Evolutionary conservation across 2,329 filamentous ascomycete species (phyloP), one percentile per base, ranked within the genome.

Genomic region (Penicillium aurantiogriseum): DNA sequence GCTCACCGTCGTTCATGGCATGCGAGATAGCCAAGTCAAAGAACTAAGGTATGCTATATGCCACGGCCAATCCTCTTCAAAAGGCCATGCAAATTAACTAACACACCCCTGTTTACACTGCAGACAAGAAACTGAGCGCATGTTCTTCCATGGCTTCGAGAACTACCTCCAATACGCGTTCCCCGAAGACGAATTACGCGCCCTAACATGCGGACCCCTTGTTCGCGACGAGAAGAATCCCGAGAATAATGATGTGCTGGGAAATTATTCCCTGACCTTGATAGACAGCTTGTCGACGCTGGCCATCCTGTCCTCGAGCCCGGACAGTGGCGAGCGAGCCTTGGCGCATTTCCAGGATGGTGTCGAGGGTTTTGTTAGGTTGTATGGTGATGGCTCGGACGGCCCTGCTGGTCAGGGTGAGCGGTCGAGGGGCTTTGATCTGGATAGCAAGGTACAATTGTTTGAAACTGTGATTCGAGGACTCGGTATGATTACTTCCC

Each of bases 391-490:
- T 74, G 93, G 92, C 2, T 86, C 86, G 31, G 76, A 80, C 9
- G 88, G 89, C 3, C 80, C 84, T 15, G 81, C 82, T 5, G 91
- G 90, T 7, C 82, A 85, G 69, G 93, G 93, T 4, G 80, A 83
- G 56, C 82, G 91, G 62, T 87, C 87, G 4, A 84, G 86, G 54
- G 94, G 92, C 0, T 99, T 99, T 69, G 91, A 99, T 74, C 80
- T 96, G 40, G 93, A 99, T 75, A 96, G 92, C 78, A 99, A 97
- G 76, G 94, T 99, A 2, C 93, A 99, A 77, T 91, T 99, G 39
- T 99, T 99, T 70, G 94, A 99, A 79, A 97, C 93, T 0, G 93
- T 96, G 36, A 99, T 99, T 66, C 85, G 94, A 57, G 94, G 93
- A 17, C 85, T 77, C 54, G 75, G 75, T 77, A 69, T 56, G 72